A percentile compares a stretch with the other conserved stretches of the same genome.
These are phyloP conservation scores for Didymella lethalis DNA, from an alignment of 2,329 filamentous ascomycete species.

Conservation along the genomic window DNA sequence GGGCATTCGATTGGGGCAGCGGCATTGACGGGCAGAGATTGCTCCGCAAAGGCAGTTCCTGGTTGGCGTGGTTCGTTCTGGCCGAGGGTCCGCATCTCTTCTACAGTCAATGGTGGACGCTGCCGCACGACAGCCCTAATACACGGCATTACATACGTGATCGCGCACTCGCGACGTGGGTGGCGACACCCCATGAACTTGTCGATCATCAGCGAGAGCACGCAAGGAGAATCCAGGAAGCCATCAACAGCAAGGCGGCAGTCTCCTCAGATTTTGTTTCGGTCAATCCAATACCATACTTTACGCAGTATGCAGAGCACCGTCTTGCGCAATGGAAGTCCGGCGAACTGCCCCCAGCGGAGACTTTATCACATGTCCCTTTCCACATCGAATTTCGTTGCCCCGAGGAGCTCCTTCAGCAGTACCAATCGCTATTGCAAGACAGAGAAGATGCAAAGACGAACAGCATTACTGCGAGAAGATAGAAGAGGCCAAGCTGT, in stretches of 20 bases:
- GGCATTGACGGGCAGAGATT: conserved; percentile 38
- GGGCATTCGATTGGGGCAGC: conserved; percentile 41
- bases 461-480: conserved; percentile 1
- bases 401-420: conserved; percentile 34
- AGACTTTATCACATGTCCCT: conserved; percentile 35
- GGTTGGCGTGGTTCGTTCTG: conserved; percentile 46
- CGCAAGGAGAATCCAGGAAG: conserved; percentile 31
- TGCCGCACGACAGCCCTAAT: conserved; percentile 19
- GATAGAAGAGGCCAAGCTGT: not conserved
- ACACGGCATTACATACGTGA: conserved; percentile 42
- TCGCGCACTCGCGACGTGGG: conserved; percentile 34
- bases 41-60: conserved; percentile 39
- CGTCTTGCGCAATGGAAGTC: conserved; percentile 19
- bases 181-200: conserved; percentile 25
- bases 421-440: conserved; percentile 22
- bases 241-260: conserved; percentile 30
- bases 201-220: conserved; percentile 32
- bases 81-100: conserved; percentile 42
- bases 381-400: conserved; percentile 44
- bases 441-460: conserved; percentile 6
- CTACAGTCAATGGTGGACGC: conserved; percentile 44
- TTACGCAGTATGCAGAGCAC: conserved; percentile 33
- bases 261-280: conserved; percentile 20
- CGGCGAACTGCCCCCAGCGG: conserved; percentile 21
- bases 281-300: conserved; percentile 35